A percentile compares a stretch with the other conserved stretches of the same genome.
Conservation (phyloP, 495 filamentous ascomycete genomes). For the Ramalina peruviana region DNA sequence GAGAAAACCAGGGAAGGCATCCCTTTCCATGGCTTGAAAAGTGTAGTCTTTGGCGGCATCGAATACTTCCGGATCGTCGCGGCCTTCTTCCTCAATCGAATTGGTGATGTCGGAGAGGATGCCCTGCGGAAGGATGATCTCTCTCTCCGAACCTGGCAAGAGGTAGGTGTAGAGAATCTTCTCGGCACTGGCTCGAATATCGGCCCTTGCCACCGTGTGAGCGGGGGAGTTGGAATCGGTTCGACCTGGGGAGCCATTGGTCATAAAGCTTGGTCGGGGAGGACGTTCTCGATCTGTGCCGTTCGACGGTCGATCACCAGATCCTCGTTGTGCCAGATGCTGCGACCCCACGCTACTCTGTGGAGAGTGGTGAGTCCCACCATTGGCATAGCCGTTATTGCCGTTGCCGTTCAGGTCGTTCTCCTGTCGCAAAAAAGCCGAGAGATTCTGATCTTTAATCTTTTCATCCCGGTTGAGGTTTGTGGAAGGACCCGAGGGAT, state of each 20-base stretch:
- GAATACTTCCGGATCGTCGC: slow-evolving; percentile 95
- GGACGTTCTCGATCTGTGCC: slow-evolving; percentile 33
- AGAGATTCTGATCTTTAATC: slow-evolving; percentile 74
- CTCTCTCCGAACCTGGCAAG: slow-evolving; percentile 81
- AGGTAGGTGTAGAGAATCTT: slow-evolving; percentile 96
- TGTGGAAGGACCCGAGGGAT: slow-evolving; percentile 39
- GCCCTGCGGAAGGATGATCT: slow-evolving; percentile 79
- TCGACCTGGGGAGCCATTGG: slow-evolving; percentile 27
- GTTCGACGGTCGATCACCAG: slow-evolving; percentile 24
- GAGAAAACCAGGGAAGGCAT: slow-evolving; percentile 94
- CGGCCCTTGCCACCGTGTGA: slow-evolving; percentile 69
- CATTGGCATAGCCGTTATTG: slow-evolving; percentile 18
- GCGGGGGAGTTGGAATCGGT: slow-evolving; percentile 62
- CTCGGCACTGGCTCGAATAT: slow-evolving; percentile 85
- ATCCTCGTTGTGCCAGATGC: slow-evolving; percentile 19
- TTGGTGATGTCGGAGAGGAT: slow-evolving; percentile 71
- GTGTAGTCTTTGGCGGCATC: slow-evolving; percentile 97
- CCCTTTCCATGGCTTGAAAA: slow-evolving; percentile 98
- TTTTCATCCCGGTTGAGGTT: slow-evolving; percentile 38
- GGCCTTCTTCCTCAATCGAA: slow-evolving; percentile 72
- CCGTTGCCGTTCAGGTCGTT: slow-evolving; percentile 29
- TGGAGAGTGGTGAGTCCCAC: slow-evolving; percentile 40
- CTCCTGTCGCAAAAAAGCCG: slow-evolving; percentile 77
- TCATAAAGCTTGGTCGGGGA: slow-evolving; percentile 56
- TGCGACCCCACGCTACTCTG: slow-evolving; percentile 50